Evolutionary conservation across 2,329 filamentous ascomycete genomes (phyloP).

Genomic region (Paecilomyces fulvus): DNA sequence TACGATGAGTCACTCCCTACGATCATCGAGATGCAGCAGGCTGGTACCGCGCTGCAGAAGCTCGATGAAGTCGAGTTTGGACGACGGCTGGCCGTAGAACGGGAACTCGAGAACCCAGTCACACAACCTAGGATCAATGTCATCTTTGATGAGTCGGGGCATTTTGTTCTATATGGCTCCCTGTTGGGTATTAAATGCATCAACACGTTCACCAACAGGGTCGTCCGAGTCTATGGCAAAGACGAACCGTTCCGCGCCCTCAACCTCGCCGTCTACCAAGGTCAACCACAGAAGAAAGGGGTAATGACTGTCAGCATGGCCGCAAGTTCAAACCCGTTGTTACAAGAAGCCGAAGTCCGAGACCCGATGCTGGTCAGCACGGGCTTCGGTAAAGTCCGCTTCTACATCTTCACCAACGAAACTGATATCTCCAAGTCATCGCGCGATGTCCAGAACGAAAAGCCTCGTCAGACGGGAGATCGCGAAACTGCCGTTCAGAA

Average conservation of each 20-base stretch:
- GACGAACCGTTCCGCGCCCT: slow-evolving; percentile 82
- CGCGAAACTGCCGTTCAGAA: slow-evolving; percentile 47
- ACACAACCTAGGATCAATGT: slow-evolving; percentile 69
- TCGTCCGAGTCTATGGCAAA: slow-evolving; percentile 81
- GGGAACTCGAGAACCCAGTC: slow-evolving; percentile 66
- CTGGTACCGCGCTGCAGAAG: slow-evolving; percentile 71
- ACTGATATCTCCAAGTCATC: slow-evolving; percentile 72
- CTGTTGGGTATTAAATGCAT: slow-evolving; percentile 89
- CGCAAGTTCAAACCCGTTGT: slow-evolving; percentile 81
- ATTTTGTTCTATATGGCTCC: slow-evolving; percentile 92
- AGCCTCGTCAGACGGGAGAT: slow-evolving; percentile 57
- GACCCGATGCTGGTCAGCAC: slow-evolving; percentile 86
- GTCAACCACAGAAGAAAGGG: slow-evolving; percentile 87
- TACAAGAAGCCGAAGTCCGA: slow-evolving; percentile 82
- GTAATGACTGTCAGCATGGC: slow-evolving; percentile 95
- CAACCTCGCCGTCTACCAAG: slow-evolving; percentile 83
- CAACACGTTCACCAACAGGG: slow-evolving; percentile 88
- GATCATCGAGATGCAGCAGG: slow-evolving; percentile 90
- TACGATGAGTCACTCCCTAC: slow-evolving; percentile 92
- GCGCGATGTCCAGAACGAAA: slow-evolving; percentile 91
- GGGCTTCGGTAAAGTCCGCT: slow-evolving; percentile 76
- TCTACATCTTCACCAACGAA: slow-evolving; percentile 98
- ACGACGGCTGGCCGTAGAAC: slow-evolving; percentile 73
- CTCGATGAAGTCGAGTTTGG: slow-evolving; percentile 90
- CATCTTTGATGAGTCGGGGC: slow-evolving; percentile 89